phyloP scores from a whole-genome alignment of 2,329 filamentous ascomycete species.

The Periglandula ipomoeae region DNA sequence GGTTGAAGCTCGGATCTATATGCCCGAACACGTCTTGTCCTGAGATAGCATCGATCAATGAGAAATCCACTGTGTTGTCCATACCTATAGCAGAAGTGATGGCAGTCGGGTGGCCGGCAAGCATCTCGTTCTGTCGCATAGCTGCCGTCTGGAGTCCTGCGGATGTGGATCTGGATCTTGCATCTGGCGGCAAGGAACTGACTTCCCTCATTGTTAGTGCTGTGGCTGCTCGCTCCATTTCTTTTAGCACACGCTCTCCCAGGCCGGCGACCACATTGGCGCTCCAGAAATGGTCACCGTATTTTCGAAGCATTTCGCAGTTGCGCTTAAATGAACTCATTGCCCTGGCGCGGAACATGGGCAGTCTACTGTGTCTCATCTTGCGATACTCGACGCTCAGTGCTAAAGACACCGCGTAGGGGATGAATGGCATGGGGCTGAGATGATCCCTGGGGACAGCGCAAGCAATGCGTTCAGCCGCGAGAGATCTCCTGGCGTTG shows the following conservation, averaged over 20 bases:
- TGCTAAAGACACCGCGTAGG: slow-evolving; percentile 52
- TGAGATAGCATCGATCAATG: slow-evolving; percentile 31
- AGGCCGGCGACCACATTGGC: slow-evolving; percentile 44
- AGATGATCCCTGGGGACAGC: slow-evolving; percentile 43
- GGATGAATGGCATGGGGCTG: slow-evolving; percentile 48
- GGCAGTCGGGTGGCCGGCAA: slow-evolving; percentile 15
- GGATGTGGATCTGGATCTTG: slow-evolving; percentile 11
- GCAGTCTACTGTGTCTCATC: slow-evolving; percentile 50
- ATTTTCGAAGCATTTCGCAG: slow-evolving; percentile 40
- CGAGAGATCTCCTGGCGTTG: slow-evolving; percentile 48
- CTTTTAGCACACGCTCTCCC: slow-evolving; percentile 44
- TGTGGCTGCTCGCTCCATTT: slow-evolving; percentile 46
- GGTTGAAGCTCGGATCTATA: slow-evolving; percentile 45
- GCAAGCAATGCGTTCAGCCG: slow-evolving; percentile 47
- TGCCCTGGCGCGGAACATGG: slow-evolving; percentile 49
- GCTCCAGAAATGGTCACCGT: slow-evolving; percentile 50
- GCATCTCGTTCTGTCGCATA: slow-evolving; percentile 11
- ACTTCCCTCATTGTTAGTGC: slow-evolving; percentile 31
- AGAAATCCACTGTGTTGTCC: slow-evolving; percentile 31
- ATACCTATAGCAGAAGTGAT: slow-evolving; percentile 19
- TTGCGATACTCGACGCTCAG: slow-evolving; percentile 55
- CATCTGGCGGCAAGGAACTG: slow-evolving; percentile 16
- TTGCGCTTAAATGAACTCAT: slow-evolving; percentile 45
- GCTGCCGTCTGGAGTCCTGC: slow-evolving; percentile 4
- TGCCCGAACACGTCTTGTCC: slow-evolving; percentile 46